phyloP scores from a whole-genome alignment of 768 basidiomycete genomes.

The Leucogyrophana mollusca region DNA sequence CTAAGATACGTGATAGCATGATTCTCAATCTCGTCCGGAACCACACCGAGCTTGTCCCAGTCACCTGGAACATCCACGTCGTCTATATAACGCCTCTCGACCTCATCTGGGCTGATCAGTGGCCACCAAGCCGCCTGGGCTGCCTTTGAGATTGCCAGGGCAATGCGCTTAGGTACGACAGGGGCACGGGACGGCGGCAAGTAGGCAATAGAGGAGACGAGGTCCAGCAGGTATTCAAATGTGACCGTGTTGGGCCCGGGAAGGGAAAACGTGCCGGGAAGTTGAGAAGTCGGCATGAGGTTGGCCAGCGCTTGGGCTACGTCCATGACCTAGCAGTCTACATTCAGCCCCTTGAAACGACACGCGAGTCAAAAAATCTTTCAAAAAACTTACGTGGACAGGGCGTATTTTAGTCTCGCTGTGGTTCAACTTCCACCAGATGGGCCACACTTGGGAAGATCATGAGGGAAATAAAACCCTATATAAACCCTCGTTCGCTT shows the following conservation, averaged over 20 bases:
- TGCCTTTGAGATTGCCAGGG: conserved; percentile 58
- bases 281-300: conserved; percentile 59
- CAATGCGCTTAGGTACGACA: conserved; percentile 71
- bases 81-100: conserved; percentile 82
- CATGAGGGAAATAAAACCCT: conserved; percentile 10
- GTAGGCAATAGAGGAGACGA: conserved; percentile 80
- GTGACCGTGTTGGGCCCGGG: conserved; percentile 89
- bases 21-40: conserved; percentile 81
- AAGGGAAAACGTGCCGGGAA: conserved; percentile 71
- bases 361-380: neutral
- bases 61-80: conserved; percentile 73
- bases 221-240: conserved; percentile 73
- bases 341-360: conserved; percentile 10
- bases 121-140: conserved; percentile 89
- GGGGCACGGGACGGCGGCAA: conserved; percentile 71
- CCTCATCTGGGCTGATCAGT: conserved; percentile 85
- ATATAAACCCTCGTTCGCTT: conserved; percentile 32
- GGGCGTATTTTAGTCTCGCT: conserved; percentile 86
- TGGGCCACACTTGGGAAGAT: conserved; percentile 68
- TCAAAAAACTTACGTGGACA: conserved; percentile 66
- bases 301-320: conserved; percentile 91
- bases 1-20: conserved; percentile 89
- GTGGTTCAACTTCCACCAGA: conserved; percentile 92
- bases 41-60: conserved; percentile 82
- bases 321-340: conserved; percentile 70